Evolutionary conservation across 2,329 filamentous ascomycete species (phyloP), one percentile per base, ranked within the genome.

Genomic region (Aspergillus proliferans): DNA sequence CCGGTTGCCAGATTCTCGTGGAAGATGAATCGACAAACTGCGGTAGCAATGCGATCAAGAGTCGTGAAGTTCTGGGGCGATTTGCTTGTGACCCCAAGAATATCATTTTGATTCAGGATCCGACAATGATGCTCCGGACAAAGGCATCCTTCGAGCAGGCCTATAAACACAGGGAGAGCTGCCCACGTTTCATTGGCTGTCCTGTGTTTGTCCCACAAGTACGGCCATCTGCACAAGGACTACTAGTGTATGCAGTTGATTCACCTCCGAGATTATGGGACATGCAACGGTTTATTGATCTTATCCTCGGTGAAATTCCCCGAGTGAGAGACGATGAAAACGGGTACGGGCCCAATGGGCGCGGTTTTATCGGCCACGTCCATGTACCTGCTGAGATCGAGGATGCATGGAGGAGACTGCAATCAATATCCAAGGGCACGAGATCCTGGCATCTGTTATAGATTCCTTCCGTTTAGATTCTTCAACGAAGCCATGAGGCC

Each of bases 21-120:
- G 74, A 76, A 49, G 67, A 73, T 41, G 50, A 63, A n/a, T 75
- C 71, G 1, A 75, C 72, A 0, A 76, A 76, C 49, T 75, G 73
- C 52, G 73, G 73, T 14, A 65, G 66, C 10, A 76, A 76, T 53
- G 73, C 73, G 4, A 55, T 56, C 2, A 61, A 71, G 39, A 68
- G 65, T 18, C 55, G 61, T 4, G 60, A 61, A 6, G 47, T 73
- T 4, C 62, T 76, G 1, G 64, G 70, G n/a, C 48, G 44, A 3
- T 52, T 57, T 6, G 60, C 58, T 0, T 43, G 71, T 1, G 28
- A 47, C 1, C 43, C 36, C 4, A 58, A 61, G 0, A 50, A 50
- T 3, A 64, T 60, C 0, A 58, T 65, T 26, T 49, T 75, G 8
- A 54, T 76, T 10, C 73, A 76, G 52, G 73, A 76, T 54, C 71